phyloP scores from a whole-genome alignment of 2,329 filamentous ascomycete species.

The Hysterium pulicare region DNA sequence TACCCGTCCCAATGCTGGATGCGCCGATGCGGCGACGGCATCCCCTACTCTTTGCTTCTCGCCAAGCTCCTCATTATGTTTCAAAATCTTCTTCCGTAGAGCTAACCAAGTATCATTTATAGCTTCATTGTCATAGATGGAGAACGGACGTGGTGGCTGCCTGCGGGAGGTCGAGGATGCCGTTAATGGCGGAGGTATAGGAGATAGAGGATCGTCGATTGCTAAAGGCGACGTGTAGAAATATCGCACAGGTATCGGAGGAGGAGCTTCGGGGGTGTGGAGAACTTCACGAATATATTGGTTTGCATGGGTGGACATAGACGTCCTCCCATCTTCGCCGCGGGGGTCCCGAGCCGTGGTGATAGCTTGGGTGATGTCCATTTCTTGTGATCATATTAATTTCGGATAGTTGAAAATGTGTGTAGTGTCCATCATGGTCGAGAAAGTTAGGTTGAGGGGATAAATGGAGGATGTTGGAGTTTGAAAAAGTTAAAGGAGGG shows the following conservation, averaged over 20 bases:
- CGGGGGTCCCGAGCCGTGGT: background rate
- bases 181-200: slow-evolving; percentile 55
- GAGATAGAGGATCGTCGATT: slow-evolving; percentile 84
- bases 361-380: no score
- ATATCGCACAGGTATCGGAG: slow-evolving; percentile 50
- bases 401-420: no score
- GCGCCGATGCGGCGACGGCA: slow-evolving; percentile 22
- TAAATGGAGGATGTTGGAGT: no score
- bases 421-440: no score
- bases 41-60: slow-evolving; percentile 28
- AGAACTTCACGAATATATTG: slow-evolving; percentile 46
- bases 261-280: slow-evolving; percentile 34
- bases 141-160: slow-evolving; percentile 71
- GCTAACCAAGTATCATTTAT: slow-evolving; percentile 74
- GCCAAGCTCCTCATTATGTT: slow-evolving; percentile 39
- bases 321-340: background rate
- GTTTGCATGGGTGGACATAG: slow-evolving; percentile 34
- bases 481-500: no score
- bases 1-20: slow-evolving; percentile 32
- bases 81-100: slow-evolving; percentile 51
- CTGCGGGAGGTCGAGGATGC: slow-evolving; percentile 46
- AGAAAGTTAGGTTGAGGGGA: no score
- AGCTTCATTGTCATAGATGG: slow-evolving; percentile 71
- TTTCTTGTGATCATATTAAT: no score
- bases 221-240: slow-evolving; percentile 81